Evolutionary conservation across 208 protist genomes (phyloP).

Genomic region (Tritrichomonas musculus): DNA sequence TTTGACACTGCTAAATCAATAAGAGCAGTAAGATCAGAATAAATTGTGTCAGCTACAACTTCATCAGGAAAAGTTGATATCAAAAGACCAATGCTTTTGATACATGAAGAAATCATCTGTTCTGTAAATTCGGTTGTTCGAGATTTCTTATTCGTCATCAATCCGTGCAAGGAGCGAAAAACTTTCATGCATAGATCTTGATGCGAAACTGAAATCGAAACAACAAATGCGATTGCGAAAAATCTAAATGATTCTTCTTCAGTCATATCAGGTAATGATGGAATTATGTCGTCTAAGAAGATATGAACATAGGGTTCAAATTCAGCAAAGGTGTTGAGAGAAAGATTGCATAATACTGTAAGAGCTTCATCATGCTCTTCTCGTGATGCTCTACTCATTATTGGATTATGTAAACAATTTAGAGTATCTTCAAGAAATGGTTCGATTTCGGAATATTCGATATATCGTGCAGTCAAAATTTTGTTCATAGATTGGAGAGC

Average conservation of each 20-base stretch:
- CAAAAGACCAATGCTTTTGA: background rate
- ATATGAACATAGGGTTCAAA: background rate
- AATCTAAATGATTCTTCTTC: background rate
- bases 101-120: background rate
- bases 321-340: background rate
- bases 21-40: background rate
- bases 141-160: background rate
- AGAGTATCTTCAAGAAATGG: background rate
- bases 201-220: background rate
- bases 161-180: background rate
- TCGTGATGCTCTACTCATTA: background rate
- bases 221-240: background rate
- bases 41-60: background rate
- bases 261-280: background rate
- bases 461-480: background rate
- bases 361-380: background rate
- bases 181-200: background rate
- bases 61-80: background rate
- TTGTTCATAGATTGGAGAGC: constrained; percentile 12
- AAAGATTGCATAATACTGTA: background rate
- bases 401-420: background rate
- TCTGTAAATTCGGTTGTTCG: background rate
- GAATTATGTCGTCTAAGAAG: background rate
- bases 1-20: background rate
- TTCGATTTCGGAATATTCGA: background rate